Base-by-base conservation (phyloP, 1,284 basidiomycete genomes). In the Trametes polyzona region DNA sequence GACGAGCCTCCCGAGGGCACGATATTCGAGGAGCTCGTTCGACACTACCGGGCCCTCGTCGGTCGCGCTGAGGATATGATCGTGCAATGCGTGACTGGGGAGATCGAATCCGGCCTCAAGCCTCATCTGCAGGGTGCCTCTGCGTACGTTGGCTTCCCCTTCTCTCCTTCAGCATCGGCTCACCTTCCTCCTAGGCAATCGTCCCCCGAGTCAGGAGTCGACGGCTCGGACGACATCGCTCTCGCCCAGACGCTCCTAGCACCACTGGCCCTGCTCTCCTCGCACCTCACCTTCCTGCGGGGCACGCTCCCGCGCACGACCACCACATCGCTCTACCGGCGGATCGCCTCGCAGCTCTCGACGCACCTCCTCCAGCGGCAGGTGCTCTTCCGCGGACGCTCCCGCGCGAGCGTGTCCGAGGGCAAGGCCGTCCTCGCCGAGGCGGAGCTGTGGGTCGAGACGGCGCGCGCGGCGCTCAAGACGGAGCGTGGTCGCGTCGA, bases 1-100 rank as follows among this genome's bases (percentile, higher is more conserved):
- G 59, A 69, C 5, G 76, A 79, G 0, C 69, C 74, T 4, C 78
- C 81, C 2, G 79, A 81, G 57, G 83, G 82, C 41, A 91, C 90
- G 0, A 82, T 95, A 2, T 95, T 95, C 66, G 87, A 92, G 55
- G 82, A 84, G 59, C 76, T 92, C 40, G 76, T 90, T n/a, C 70
- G 74, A 1, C 80, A 81, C 59, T 96, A 92, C 65, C 73, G 74
- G 14, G 76, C 76, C 16, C 73, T 95, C n/a, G 78, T 78, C 1
- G 73, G 71, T 10, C 82, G 93, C n/a, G 85, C 92, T 1, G 92
- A 96, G 68, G 90, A 92, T 52, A 90, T 96, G 82, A 82, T 94
- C 29, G 83, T 93, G 14, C 86, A 88, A 57, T 90, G 92, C 67
- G 79, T 94, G 17, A 88, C 83, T 48, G 81, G 82, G 1, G 94